Evolutionary conservation across 2,329 filamentous ascomycete genomes (phyloP), one percentile per base, ranked within the genome.

Genomic region (Didymella segeticola): DNA sequence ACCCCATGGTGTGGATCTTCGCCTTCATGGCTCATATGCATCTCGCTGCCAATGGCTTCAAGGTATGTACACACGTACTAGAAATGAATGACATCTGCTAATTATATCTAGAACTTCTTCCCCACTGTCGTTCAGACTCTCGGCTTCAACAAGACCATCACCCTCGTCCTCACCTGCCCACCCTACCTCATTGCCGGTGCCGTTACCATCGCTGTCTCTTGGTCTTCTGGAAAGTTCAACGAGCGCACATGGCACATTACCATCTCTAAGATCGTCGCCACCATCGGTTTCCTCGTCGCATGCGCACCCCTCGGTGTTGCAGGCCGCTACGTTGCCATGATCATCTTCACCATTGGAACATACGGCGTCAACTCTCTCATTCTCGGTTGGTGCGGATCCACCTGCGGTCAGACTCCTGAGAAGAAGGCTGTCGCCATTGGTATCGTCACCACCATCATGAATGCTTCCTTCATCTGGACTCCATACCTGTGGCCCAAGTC

Each of bases 161-260:
- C 85, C 0, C 74, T 87, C 0, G 80, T 77, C 20, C 64, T 75
- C 34, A 66, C 73, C 29, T 62, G 75, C 80, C 59, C 83, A 75
- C 29, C 67, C 54, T 61, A 78, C 25, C 80, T 78, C 26, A 73
- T 82, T 30, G 81, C 82, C 66, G 81, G 84, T 22, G 80, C 89
- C 34, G 84, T 83, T 0, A 84, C 86, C 1, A 85, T 86, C 61
- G 54, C 80, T 30, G 90, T 89, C 61, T 86, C 88, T 4, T 86
- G 84, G 80, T 87, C 90, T 68, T 87, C 89, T 11, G 89, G 91
- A 70, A 82, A 80, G 34, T 89, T 86, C 0, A 86, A 87, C 20
- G 89, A 91, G 73, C 83, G 89, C 7, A 90, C 86, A 72, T 84
- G 83, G 69, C 89, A 91, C 72, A 82, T 91, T 54, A 79, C 80